These are phyloP conservation scores for Ceratocystis alfenasii DNA, from an alignment of 2,329 filamentous ascomycete species.

Conservation along the genomic window DNA sequence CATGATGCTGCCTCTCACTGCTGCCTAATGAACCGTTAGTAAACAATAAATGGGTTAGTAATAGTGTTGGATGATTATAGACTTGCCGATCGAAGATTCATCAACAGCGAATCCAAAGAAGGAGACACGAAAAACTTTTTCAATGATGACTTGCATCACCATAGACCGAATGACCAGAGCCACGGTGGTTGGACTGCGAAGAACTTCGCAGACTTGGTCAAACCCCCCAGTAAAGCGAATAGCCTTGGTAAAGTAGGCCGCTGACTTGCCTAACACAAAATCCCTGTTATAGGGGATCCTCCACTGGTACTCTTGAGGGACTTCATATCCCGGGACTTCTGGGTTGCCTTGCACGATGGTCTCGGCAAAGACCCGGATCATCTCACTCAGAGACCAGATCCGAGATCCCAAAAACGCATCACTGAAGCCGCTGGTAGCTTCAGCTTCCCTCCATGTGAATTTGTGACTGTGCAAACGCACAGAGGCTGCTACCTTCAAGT, in stretches of 20 bases:
- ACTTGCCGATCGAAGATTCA: constrained; percentile 8
- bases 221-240: constrained; percentile 16
- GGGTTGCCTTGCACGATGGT: constrained; percentile 10
- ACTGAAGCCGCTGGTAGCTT: neutral
- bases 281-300: constrained; percentile 9
- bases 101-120: constrained; percentile 17
- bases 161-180: constrained; percentile 14
- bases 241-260: constrained; percentile 17
- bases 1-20: neutral
- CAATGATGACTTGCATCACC: constrained; percentile 18
- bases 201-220: constrained; percentile 13
- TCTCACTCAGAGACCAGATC: constrained; percentile 15
- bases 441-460: constrained; percentile 8
- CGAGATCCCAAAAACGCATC: constrained; percentile 6
- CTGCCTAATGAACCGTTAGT: neutral
- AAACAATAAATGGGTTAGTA: neutral
- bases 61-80: neutral
- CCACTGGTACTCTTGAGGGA: constrained; percentile 7
- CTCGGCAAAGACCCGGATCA: constrained; percentile 2
- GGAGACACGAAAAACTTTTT: constrained; percentile 9
- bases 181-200: constrained; percentile 6
- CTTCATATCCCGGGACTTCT: neutral
- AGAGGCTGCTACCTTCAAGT: constrained; percentile 1
- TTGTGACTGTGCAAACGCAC: neutral
- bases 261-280: constrained; percentile 10